Evolutionary conservation across 352 stramenopile species (phyloP).

Genomic region (Globisporangium spinosum): DNA sequence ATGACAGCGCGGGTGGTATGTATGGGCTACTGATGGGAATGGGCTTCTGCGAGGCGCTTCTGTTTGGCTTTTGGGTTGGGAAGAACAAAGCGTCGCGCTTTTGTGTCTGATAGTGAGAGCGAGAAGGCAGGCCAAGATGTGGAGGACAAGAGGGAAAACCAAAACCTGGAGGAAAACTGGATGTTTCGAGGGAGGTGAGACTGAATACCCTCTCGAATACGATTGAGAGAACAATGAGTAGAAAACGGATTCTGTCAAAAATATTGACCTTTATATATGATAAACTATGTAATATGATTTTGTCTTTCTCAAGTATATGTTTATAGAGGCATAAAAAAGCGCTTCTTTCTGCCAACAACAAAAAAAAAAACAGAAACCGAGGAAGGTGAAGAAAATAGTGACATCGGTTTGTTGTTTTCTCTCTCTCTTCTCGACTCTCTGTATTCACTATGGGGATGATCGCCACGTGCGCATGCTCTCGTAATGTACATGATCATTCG

Average conservation of each 20-base stretch:
- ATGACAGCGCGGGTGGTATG: neutral
- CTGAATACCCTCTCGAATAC: neutral
- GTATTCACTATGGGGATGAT: too few relatives aligned
- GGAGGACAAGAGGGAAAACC: constrained; percentile 1
- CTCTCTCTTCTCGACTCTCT: too few relatives aligned
- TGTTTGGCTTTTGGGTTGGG: constrained; percentile 5
- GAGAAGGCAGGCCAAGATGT: neutral
- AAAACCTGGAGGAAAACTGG: constrained; percentile 2
- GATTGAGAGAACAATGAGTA: neutral
- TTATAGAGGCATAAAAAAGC: neutral
- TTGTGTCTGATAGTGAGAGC: neutral
- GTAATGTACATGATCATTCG: too few relatives aligned
- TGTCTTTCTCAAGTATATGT: neutral
- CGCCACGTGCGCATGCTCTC: too few relatives aligned
- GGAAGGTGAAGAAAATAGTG: neutral
- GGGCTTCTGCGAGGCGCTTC: neutral
- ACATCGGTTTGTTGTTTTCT: neutral
- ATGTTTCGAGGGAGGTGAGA: neutral
- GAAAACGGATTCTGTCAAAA: too few relatives aligned
- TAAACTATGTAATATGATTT: neutral
- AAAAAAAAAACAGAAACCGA: neutral
- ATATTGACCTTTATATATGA: neutral
- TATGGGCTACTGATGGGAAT: neutral
- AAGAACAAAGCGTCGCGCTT: neutral
- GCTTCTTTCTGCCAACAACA: neutral